Evolutionary conservation across 495 filamentous ascomycete species (phyloP).

Genomic region (Articulospora tetracladia): DNA sequence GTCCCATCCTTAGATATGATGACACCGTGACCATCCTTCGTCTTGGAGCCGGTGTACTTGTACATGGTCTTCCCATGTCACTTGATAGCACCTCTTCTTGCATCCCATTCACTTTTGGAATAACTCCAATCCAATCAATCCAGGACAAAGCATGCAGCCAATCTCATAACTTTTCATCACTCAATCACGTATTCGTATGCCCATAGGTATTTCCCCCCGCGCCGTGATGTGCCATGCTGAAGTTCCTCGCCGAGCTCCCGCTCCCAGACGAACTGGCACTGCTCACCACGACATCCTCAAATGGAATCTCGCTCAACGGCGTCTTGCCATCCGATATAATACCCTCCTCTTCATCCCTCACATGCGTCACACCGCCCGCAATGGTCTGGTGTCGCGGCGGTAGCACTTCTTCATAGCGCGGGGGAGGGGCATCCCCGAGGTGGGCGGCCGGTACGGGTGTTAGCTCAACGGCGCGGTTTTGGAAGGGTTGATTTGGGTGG

Average conservation of each 20-base stretch:
- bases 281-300: slow-evolving; percentile 23
- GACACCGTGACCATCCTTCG: too few species aligned
- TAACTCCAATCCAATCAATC: too few species aligned
- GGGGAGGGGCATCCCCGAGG: slow-evolving; percentile 11
- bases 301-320: slow-evolving; percentile 24
- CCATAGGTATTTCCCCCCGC: slow-evolving; percentile 20
- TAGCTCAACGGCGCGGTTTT: background rate
- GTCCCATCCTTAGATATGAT: too few species aligned
- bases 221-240: slow-evolving; percentile 13
- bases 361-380: slow-evolving; percentile 6
- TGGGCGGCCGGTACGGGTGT: background rate
- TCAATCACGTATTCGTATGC: slow-evolving; percentile 26
- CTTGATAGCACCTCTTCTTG: too few species aligned
- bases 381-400: slow-evolving; percentile 13
- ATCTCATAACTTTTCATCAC: too few species aligned
- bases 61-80: too few species aligned
- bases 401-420: slow-evolving; percentile 17
- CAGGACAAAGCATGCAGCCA: too few species aligned
- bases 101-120: too few species aligned
- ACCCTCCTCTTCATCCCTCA: slow-evolving; percentile 16
- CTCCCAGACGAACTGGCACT: background rate
- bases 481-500: slow-evolving; percentile 24
- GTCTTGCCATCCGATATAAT: slow-evolving; percentile 25
- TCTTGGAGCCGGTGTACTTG: too few species aligned
- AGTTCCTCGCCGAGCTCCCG: slow-evolving; percentile 9